These are phyloP conservation scores for Rhodotorula diobovata DNA, from an alignment of 768 basidiomycete species.

Conservation along the genomic window DNA sequence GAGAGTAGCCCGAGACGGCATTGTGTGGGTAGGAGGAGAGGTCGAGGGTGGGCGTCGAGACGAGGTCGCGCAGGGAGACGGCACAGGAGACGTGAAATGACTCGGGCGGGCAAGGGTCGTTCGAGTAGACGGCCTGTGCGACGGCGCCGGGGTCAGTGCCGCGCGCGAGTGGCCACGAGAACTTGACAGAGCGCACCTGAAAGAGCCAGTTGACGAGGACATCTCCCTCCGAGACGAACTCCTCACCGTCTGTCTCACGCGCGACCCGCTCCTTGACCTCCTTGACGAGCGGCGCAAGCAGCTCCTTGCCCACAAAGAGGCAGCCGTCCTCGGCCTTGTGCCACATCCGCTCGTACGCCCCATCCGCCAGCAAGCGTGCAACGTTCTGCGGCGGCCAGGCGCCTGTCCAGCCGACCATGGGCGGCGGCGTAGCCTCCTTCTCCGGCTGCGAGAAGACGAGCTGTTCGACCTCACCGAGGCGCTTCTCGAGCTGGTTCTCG, in stretches of 20 bases:
- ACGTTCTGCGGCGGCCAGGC: slow-evolving; percentile 3
- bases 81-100: slow-evolving; percentile 1
- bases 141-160: neutral
- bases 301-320: slow-evolving; percentile 1
- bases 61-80: slow-evolving; percentile 4
- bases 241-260: neutral
- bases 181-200: neutral
- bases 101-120: neutral
- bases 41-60: neutral
- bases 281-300: neutral
- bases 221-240: slow-evolving; percentile 1
- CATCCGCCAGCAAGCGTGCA: neutral
- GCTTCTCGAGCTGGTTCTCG: slow-evolving; percentile 1
- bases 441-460: neutral
- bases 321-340: slow-evolving; percentile 10
- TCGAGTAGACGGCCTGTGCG: neutral
- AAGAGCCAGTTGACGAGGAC: slow-evolving; percentile 4
- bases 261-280: neutral
- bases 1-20: slow-evolving; percentile 1
- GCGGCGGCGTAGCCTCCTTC: neutral
- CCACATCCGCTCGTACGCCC: neutral
- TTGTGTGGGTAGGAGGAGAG: slow-evolving; percentile 9
- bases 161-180: neutral
- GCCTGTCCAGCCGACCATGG: slow-evolving; percentile 7
- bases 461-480: too few species aligned